Conservation (phyloP, 2,329 filamentous ascomycete species). For the Nemania sp. region DNA sequence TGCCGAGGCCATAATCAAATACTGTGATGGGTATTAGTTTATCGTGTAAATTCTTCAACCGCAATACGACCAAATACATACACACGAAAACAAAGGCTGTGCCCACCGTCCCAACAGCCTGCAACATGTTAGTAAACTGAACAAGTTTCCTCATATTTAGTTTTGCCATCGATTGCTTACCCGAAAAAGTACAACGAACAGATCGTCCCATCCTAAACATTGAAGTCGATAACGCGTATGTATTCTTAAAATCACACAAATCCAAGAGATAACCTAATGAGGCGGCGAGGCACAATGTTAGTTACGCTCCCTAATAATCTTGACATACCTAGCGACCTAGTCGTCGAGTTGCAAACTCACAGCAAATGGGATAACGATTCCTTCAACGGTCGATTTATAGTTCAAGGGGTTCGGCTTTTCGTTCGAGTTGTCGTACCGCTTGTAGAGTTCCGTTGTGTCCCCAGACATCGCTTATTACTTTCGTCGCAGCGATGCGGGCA, state of each 20-base stretch:
- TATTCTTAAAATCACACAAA: conserved; percentile 47
- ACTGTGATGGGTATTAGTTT: conserved; percentile 35
- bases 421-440: conserved; percentile 45
- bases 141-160: neutral
- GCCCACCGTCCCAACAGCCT: conserved; percentile 47
- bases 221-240: conserved; percentile 48
- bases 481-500: conserved; percentile 25
- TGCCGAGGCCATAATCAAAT: conserved; percentile 47
- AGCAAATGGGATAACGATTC: conserved; percentile 45
- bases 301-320: neutral
- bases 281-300: neutral
- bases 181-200: conserved; percentile 52
- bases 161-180: conserved; percentile 35
- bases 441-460: conserved; percentile 21
- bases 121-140: conserved; percentile 12
- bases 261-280: conserved; percentile 45
- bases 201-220: conserved; percentile 53
- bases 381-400: conserved; percentile 38
- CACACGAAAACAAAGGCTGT: conserved; percentile 35
- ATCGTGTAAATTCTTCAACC: neutral
- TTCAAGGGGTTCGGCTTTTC: conserved; percentile 44
- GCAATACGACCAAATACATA: conserved; percentile 24
- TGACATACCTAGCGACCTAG: neutral
- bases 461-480: conserved; percentile 35
- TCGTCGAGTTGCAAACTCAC: conserved; percentile 33